Percentiles rank a stretch among this genome's conserved stretches.
Evolutionary conservation across 176 grass and related monocot species (phyloP).

Genomic region (Lolium rigidum): DNA sequence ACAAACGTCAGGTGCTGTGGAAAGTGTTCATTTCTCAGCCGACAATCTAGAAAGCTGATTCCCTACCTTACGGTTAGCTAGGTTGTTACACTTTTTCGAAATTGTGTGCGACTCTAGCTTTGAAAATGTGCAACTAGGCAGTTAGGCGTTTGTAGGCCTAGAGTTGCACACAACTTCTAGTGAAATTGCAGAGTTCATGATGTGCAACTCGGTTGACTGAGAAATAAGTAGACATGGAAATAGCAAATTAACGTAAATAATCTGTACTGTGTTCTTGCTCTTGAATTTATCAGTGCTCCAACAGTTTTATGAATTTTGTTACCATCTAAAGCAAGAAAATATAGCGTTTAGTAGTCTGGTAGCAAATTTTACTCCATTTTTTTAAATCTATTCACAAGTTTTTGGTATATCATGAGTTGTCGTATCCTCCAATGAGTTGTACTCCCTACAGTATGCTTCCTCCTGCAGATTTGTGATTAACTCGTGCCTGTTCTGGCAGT

Average conservation of each 20-base stretch:
- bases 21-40: neutral
- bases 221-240: neutral
- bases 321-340: neutral
- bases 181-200: neutral
- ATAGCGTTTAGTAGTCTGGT: neutral
- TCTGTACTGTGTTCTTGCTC: neutral
- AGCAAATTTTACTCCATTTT: neutral
- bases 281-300: neutral
- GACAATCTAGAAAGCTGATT: neutral
- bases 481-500: slow-evolving; percentile 53
- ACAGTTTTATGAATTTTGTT: neutral
- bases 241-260: neutral
- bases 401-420: neutral
- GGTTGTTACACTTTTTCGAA: neutral
- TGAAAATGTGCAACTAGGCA: neutral
- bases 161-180: neutral
- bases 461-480: slow-evolving; percentile 35
- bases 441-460: neutral
- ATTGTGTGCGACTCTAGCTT: neutral
- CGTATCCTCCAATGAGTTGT: neutral
- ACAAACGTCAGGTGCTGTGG: neutral
- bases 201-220: neutral
- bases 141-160: neutral
- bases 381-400: neutral
- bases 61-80: neutral